Conservation (phyloP, 306 rosid genomes). For the Lathyrus tuberosus region DNA sequence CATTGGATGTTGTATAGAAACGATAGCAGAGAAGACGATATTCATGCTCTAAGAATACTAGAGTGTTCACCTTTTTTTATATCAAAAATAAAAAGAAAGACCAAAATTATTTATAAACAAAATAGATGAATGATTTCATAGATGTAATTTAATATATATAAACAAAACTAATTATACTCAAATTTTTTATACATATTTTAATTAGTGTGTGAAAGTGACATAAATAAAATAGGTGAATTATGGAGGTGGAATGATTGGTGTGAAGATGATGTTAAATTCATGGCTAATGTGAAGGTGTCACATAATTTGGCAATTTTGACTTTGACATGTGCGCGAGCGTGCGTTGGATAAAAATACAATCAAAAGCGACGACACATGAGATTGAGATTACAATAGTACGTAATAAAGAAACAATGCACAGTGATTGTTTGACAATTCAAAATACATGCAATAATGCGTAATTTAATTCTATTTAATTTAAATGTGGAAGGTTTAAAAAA, state of each 20-base stretch:
- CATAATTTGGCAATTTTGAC: constrained; percentile 22
- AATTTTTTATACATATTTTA: too few species aligned
- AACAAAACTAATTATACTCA: too few species aligned
- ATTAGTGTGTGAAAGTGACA: neutral
- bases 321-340: constrained; percentile 22
- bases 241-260: constrained; percentile 24
- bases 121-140: too few species aligned
- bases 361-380: neutral
- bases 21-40: too few species aligned
- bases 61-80: too few species aligned
- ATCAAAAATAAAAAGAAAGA: too few species aligned
- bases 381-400: neutral
- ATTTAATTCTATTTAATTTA: too few species aligned
- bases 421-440: neutral
- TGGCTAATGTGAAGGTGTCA: constrained; percentile 8
- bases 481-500: too few species aligned
- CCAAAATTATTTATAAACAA: too few species aligned
- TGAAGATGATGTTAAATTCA: neutral
- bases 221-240: neutral
- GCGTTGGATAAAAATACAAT: neutral
- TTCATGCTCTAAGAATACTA: too few species aligned
- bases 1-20: too few species aligned
- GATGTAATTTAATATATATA: too few species aligned
- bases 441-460: neutral
- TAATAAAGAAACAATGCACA: neutral